Base-by-base conservation (phyloP, 345 rosid genomes). In the Erodium maritimum region DNA sequence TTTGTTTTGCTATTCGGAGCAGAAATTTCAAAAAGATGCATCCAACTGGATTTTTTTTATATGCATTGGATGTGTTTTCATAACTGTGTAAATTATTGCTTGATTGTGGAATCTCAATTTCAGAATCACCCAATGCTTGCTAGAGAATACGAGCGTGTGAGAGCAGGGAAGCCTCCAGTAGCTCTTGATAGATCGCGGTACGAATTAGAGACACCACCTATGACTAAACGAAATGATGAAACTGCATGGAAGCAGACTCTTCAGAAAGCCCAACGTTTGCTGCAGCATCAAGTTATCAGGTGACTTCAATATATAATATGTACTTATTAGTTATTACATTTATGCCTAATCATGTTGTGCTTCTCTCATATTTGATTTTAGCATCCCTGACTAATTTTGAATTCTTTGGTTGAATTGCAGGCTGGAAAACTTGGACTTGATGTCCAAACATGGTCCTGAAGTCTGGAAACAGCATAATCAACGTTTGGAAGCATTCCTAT, bases 391-490 rank as follows among this genome's bases (percentile, higher is more conserved):
- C 5, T 51, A 17, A 21, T 16, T 50, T 45, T n/a, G 18, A 58
- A 57, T 20, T 21, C 58, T 17, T 54, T 73, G 65, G 24, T 68
- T 68, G 21, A 60, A 48, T n/a, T 55, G 23, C 71, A 93, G 99
- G 87, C 71, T 93, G 75, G 99, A 93, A 74, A 93, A 93, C 66
- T 72, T 93, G 74, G 99, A 93, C 11, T 42, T 89, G 76, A 79
- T 93, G 84, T 77, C 84, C 57, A 93, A 89, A 67, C 76, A 78
- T 63, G 87, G 89, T 60, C 86, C 96, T 19, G 89, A 86, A 71
- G 79, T 83, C 55, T 93, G 96, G 95, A 75, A 66, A 62, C 93
- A 76, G 67, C 82, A 83, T 75, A 93, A 87, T 73, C 82, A 70
- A 55, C 80, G 69, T 21, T 63, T 87, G 58, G 96, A 85, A 72